Percentiles rank a stretch among this genome's conserved stretches.
Evolutionary conservation across 768 basidiomycete species (phyloP).

Genomic region (Lactarius pseudohatsudake): DNA sequence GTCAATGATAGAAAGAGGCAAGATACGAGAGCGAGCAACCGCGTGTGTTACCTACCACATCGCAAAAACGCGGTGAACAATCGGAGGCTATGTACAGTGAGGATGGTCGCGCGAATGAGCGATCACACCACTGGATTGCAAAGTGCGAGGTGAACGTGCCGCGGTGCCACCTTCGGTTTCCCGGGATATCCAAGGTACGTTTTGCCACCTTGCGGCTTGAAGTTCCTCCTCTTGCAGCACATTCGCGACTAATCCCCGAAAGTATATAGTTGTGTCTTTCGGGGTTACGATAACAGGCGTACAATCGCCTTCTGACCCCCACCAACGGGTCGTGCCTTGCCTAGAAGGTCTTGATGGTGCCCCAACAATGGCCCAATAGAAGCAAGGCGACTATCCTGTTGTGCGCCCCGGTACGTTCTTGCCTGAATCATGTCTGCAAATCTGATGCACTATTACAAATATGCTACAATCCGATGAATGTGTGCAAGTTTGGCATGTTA

Average conservation of each 20-base stretch:
- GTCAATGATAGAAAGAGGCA: constrained; percentile 25
- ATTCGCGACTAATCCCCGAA: constrained; percentile 1
- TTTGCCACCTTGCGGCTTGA: not conserved
- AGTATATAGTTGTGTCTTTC: not conserved
- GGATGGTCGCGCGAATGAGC: not conserved
- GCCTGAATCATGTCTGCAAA: not conserved
- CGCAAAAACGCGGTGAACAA: not conserved
- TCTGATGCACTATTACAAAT: not conserved
- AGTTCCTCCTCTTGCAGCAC: not conserved
- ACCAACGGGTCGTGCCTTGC: not conserved
- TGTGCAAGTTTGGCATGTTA: not conserved
- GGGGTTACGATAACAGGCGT: not conserved
- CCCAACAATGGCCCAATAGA: not conserved
- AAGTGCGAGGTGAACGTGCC: not conserved
- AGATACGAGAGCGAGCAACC: constrained; percentile 17
- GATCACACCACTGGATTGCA: not conserved
- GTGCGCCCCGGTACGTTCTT: not conserved
- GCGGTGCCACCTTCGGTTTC: not conserved
- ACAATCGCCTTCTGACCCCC: not conserved
- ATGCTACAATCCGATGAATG: not conserved
- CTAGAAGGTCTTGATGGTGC: not conserved
- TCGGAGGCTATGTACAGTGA: not conserved
- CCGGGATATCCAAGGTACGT: not conserved
- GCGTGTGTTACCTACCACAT: not conserved
- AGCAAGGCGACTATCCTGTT: not conserved